phyloP scores from a whole-genome alignment of 228 moss, liverwort and hornwort genomes.

The Sphagnum fallax region DNA sequence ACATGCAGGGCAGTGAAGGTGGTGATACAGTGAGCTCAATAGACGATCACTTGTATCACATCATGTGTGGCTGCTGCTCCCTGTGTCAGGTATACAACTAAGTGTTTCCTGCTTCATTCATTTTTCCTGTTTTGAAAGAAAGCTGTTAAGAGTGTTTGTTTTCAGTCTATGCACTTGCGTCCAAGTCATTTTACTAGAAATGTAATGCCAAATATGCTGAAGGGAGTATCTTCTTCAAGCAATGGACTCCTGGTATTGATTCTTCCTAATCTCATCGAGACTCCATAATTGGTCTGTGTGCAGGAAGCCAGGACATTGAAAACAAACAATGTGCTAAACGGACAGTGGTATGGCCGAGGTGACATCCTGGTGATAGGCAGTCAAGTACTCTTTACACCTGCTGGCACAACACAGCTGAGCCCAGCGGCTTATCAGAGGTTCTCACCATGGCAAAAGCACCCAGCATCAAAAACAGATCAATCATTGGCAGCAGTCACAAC shows the following conservation, averaged over 20 bases:
- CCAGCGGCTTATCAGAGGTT: constrained; percentile 29
- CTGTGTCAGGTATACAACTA: constrained; percentile 31
- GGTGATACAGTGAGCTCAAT: constrained; percentile 53
- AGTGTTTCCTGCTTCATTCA: background rate
- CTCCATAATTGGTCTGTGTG: background rate
- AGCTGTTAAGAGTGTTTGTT: background rate
- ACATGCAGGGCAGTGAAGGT: constrained; percentile 43
- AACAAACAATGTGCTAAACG: constrained; percentile 55
- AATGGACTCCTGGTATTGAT: too few relatives aligned
- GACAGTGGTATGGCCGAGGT: constrained; percentile 58
- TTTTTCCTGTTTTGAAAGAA: background rate
- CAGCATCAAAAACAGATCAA: constrained; percentile 5
- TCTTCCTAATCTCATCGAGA: too few relatives aligned
- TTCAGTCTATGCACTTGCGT: background rate
- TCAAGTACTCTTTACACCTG: constrained; percentile 51
- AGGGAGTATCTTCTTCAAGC: too few relatives aligned
- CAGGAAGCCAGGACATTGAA: constrained; percentile 58
- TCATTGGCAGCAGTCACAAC: constrained; percentile 7
- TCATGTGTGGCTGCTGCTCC: constrained; percentile 59
- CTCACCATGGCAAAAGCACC: constrained; percentile 35
- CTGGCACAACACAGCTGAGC: constrained; percentile 18
- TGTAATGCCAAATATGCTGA: too few relatives aligned
- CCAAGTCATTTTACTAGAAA: too few relatives aligned
- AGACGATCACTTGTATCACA: constrained; percentile 54
- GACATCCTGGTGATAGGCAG: constrained; percentile 55